Evolutionary conservation across 495 filamentous ascomycete species (phyloP).

Genomic region (Neurospora tetrasperma): DNA sequence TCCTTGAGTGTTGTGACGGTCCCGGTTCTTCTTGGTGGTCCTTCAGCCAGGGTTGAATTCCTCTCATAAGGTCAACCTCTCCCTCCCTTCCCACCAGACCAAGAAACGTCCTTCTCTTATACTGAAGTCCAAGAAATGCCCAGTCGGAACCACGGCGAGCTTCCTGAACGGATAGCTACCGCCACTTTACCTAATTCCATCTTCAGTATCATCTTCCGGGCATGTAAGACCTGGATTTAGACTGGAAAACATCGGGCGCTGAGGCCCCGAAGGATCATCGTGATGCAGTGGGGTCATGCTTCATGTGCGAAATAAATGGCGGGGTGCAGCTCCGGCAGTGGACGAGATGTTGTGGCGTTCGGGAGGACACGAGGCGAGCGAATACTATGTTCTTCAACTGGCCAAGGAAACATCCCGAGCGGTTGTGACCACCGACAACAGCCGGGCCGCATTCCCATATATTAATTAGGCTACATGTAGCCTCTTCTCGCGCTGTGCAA

Average conservation of each 20-base stretch:
- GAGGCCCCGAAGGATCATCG: slow-evolving; percentile 3
- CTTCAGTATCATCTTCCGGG: neutral
- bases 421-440: slow-evolving; percentile 5
- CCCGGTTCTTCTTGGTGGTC: neutral
- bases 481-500: neutral
- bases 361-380: neutral
- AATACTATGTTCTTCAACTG: neutral
- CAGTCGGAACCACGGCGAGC: slow-evolving; percentile 17
- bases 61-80: neutral
- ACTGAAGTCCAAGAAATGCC: slow-evolving; percentile 7
- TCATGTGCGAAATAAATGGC: slow-evolving; percentile 1
- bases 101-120: slow-evolving; percentile 5
- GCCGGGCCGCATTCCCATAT: slow-evolving; percentile 9
- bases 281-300: neutral
- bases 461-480: slow-evolving; percentile 7
- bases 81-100: neutral
- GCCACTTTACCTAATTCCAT: neutral
- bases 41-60: neutral
- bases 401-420: neutral
- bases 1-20: neutral
- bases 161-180: neutral
- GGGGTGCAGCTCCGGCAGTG: slow-evolving; percentile 2
- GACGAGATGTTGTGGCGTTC: neutral
- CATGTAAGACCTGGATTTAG: slow-evolving; percentile 5
- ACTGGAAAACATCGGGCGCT: slow-evolving; percentile 1